These are phyloP conservation scores for Saccharum spontaneum DNA, from an alignment of 176 grass and related monocot species.

Conservation along the genomic window DNA sequence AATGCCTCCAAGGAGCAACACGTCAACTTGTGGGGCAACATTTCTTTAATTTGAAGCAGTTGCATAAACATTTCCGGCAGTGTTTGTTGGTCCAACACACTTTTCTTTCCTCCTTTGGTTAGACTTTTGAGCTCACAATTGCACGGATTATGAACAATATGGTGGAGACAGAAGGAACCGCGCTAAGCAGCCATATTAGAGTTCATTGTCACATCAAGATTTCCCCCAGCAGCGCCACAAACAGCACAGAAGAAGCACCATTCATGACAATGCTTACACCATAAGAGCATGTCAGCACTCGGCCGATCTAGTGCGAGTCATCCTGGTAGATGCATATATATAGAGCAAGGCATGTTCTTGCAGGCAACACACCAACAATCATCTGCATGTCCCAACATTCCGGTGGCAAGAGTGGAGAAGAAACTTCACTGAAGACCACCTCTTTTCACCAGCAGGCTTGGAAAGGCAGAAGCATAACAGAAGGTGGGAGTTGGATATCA, in stretches of 20 bases:
- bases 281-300: not conserved
- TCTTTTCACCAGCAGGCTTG: conserved; percentile 30
- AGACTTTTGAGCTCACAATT: not conserved
- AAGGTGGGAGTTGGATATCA: conserved; percentile 21
- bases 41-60: conserved; percentile 13
- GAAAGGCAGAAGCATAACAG: conserved; percentile 29
- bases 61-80: not conserved
- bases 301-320: not conserved
- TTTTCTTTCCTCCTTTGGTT: not conserved
- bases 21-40: conserved; percentile 18
- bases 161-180: not conserved
- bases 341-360: not conserved
- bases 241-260: not conserved
- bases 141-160: not conserved
- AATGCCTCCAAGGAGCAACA: not conserved
- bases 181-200: not conserved
- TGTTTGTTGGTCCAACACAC: not conserved
- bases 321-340: not conserved
- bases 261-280: not conserved
- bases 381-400: conserved; percentile 7
- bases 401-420: not conserved
- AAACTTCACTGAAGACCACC: not conserved
- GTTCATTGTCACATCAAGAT: conserved; percentile 14
- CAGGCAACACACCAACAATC: not conserved
- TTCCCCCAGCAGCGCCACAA: not conserved